Evolutionary conservation across 441 rosid genomes (phyloP).

Genomic region (Corymbia calophylla): DNA sequence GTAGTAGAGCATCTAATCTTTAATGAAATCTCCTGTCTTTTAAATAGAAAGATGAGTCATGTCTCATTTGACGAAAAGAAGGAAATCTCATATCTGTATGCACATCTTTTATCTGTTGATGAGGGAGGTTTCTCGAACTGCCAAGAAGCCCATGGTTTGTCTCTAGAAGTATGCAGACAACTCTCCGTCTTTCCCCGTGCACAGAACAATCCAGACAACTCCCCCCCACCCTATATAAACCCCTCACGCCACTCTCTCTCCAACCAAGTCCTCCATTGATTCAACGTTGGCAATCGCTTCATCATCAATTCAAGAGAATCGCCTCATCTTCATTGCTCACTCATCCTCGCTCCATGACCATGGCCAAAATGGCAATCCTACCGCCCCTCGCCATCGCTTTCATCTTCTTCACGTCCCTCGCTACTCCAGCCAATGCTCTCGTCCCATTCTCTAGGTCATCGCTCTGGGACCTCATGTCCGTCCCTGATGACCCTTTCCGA

Average conservation of each 20-base stretch:
- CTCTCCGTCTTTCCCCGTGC: rapidly evolving
- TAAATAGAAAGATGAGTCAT: neutral
- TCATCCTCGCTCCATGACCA: neutral
- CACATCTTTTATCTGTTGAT: neutral
- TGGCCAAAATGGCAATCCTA: neutral
- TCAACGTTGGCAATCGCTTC: neutral
- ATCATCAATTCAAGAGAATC: neutral
- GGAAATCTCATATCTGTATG: neutral
- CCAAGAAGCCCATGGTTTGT: neutral
- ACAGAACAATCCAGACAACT: neutral
- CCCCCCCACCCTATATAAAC: neutral
- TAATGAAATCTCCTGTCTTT: neutral
- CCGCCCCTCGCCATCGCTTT: neutral
- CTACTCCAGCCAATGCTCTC: neutral
- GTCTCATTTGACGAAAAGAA: neutral
- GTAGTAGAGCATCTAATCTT: neutral
- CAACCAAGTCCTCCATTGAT: neutral
- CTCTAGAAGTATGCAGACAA: neutral
- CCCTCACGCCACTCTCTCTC: rapidly evolving
- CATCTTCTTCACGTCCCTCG: neutral
- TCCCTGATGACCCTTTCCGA: constrained; percentile 20
- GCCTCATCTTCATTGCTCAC: rapidly evolving
- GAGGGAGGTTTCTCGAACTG: neutral
- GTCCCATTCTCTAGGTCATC: neutral
- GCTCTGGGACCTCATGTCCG: neutral